A percentile compares a stretch with the other conserved stretches of the same genome.
These are phyloP conservation scores for Entomortierella beljakovae DNA, from an alignment of 192 early-diverging fungal species.

Conservation along the genomic window DNA sequence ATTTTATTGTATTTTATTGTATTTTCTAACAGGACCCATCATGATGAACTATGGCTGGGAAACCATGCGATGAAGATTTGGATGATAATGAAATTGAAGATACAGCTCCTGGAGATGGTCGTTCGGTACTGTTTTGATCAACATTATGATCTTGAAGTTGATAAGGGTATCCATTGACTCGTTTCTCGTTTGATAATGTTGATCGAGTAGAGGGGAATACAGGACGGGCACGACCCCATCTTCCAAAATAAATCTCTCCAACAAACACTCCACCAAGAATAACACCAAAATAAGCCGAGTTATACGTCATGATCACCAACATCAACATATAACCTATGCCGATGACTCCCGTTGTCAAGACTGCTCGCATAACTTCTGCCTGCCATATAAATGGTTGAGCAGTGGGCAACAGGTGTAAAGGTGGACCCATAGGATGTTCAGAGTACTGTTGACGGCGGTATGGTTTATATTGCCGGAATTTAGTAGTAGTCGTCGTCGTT, in stretches of 20 bases:
- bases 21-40: conserved; percentile 6
- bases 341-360: conserved; percentile 46
- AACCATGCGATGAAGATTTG: conserved; percentile 10
- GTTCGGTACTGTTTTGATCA: background rate
- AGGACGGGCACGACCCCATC: conserved; percentile 51
- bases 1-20: conserved; percentile 5
- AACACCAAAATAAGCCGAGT: conserved; percentile 60
- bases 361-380: conserved; percentile 56
- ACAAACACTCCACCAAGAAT: conserved; percentile 63
- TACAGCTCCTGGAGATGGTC: background rate
- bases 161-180: background rate
- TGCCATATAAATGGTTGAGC: conserved; percentile 60
- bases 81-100: conserved; percentile 8
- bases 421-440: background rate
- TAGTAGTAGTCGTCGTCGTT: too few species aligned
- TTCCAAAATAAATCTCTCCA: conserved; percentile 63
- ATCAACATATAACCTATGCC: conserved; percentile 63
- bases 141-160: background rate
- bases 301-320: conserved; percentile 66
- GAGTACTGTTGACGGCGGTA: background rate
- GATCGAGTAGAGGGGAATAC: conserved; percentile 17
- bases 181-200: background rate
- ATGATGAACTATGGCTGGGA: conserved; percentile 15
- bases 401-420: conserved; percentile 25
- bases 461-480: background rate